Conservation (phyloP, 129 eudicot genomes). For the Glebionis coronaria region DNA sequence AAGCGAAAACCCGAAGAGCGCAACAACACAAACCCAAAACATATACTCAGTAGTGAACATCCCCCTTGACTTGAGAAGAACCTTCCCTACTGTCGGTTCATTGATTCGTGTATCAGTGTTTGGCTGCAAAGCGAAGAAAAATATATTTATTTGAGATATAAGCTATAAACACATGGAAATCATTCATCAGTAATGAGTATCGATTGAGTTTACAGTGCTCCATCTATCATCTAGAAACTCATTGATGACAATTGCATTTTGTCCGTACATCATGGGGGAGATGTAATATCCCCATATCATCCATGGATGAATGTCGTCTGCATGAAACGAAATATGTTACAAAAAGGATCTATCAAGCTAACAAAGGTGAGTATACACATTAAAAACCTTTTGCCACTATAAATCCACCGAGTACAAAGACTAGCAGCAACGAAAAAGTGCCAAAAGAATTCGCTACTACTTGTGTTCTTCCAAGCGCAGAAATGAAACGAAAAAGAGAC, state of each 20-base stretch:
- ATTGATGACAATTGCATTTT: slow-evolving; percentile 21
- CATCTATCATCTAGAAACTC: slow-evolving; percentile 22
- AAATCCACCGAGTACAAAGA: slow-evolving; percentile 19
- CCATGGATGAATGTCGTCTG: slow-evolving; percentile 17
- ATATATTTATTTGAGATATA: neutral
- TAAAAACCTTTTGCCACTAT: slow-evolving; percentile 15
- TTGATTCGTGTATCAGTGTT: slow-evolving; percentile 48
- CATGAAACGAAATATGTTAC: neutral
- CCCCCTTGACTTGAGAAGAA: slow-evolving; percentile 49
- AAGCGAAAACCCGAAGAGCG: slow-evolving; percentile 57
- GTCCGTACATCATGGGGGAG: slow-evolving; percentile 27
- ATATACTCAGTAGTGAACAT: slow-evolving; percentile 48
- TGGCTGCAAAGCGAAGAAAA: slow-evolving; percentile 32
- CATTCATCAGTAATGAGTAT: neutral
- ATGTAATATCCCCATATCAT: slow-evolving; percentile 24
- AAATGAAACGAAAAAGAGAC: slow-evolving; percentile 19
- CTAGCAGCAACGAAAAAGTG: slow-evolving; percentile 15
- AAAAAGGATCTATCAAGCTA: neutral
- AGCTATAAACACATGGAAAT: neutral
- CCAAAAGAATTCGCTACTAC: slow-evolving; percentile 15
- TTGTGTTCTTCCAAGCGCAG: slow-evolving; percentile 18
- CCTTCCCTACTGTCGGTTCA: slow-evolving; percentile 57
- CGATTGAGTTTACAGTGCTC: slow-evolving; percentile 7
- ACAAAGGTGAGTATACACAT: neutral
- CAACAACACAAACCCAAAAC: slow-evolving; percentile 77